phyloP scores from a whole-genome alignment of 768 basidiomycete species.

The Boletus bicolor region DNA sequence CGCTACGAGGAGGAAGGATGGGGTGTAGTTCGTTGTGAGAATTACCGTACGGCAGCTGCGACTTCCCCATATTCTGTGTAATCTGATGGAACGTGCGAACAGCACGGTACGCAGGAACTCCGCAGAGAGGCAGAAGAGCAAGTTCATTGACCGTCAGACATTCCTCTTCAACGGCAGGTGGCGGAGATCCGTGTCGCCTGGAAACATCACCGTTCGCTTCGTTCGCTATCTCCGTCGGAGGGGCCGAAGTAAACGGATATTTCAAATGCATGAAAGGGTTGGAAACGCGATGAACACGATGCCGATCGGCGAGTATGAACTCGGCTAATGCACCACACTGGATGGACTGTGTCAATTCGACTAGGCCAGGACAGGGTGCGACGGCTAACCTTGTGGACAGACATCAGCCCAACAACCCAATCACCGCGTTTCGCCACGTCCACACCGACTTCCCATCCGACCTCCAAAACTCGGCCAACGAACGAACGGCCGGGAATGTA shows the following conservation, averaged over 20 bases:
- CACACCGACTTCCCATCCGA: conserved; percentile 62
- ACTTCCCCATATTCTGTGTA: conserved; percentile 23
- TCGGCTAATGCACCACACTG: conserved; percentile 88
- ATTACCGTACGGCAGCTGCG: conserved; percentile 23
- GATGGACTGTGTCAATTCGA: conserved; percentile 8
- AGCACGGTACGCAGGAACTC: conserved; percentile 79
- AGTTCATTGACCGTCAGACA: conserved; percentile 64
- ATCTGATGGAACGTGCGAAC: conserved; percentile 58
- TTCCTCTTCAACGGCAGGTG: conserved; percentile 5
- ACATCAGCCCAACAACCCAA: conserved; percentile 81
- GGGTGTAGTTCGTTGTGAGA: conserved; percentile 30
- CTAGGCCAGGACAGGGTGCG: conserved; percentile 1
- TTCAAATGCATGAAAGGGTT: conserved; percentile 46
- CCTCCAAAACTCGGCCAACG: conserved; percentile 78
- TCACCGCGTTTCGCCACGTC: conserved; percentile 69
- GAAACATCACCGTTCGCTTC: conserved; percentile 6
- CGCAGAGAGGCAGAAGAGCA: conserved; percentile 75
- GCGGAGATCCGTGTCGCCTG: conserved; percentile 9
- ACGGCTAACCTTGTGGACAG: conserved; percentile 69
- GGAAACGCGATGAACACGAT: conserved; percentile 70
- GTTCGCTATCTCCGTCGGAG: conserved; percentile 10
- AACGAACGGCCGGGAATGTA: conserved; percentile 88
- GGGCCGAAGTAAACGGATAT: conserved; percentile 19
- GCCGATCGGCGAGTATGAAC: conserved; percentile 80
- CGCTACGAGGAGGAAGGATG: conserved; percentile 24